Evolutionary conservation across 2,329 filamentous ascomycete genomes (phyloP).

Genomic region (Monosporascus cannonballus): DNA sequence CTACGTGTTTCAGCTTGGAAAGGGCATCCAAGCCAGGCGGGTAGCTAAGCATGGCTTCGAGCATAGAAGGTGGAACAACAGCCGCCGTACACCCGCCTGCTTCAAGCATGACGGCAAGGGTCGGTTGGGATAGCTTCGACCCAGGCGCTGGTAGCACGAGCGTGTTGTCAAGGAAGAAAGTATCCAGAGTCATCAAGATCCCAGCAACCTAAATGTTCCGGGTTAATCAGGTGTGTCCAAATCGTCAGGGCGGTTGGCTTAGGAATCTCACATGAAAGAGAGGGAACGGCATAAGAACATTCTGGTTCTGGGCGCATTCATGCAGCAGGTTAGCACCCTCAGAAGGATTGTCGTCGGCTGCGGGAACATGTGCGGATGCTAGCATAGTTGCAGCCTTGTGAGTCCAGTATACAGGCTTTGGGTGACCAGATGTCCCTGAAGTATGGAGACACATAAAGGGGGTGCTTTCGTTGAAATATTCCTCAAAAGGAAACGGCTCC

Average conservation of each 20-base stretch:
- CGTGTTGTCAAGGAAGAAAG: slow-evolving; percentile 4
- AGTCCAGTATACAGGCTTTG: slow-evolving; percentile 23
- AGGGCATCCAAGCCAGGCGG: slow-evolving; percentile 10
- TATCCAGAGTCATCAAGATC: slow-evolving; percentile 5
- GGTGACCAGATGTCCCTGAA: slow-evolving; percentile 18
- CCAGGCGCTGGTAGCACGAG: slow-evolving; percentile 15
- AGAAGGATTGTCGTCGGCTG: neutral
- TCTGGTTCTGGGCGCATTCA: slow-evolving; percentile 7
- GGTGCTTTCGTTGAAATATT: slow-evolving; percentile 5
- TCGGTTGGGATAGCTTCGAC: slow-evolving; percentile 12
- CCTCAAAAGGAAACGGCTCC: too few species aligned
- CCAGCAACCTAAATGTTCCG: slow-evolving; percentile 6
- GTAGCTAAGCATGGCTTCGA: slow-evolving; percentile 18
- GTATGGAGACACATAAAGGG: slow-evolving; percentile 12
- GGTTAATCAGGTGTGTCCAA: neutral
- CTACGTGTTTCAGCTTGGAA: slow-evolving; percentile 14
- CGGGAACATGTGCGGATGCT: too few species aligned
- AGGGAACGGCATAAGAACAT: slow-evolving; percentile 7
- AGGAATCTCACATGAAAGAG: slow-evolving; percentile 6
- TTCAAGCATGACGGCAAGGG: slow-evolving; percentile 14
- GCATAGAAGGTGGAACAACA: slow-evolving; percentile 13
- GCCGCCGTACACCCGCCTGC: slow-evolving; percentile 9
- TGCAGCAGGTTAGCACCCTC: slow-evolving; percentile 2
- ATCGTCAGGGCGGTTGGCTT: too few species aligned
- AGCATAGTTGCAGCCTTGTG: slow-evolving; percentile 4